These are phyloP conservation scores for Naganishia friedmannii DNA, from an alignment of 768 basidiomycete species.

Conservation along the genomic window DNA sequence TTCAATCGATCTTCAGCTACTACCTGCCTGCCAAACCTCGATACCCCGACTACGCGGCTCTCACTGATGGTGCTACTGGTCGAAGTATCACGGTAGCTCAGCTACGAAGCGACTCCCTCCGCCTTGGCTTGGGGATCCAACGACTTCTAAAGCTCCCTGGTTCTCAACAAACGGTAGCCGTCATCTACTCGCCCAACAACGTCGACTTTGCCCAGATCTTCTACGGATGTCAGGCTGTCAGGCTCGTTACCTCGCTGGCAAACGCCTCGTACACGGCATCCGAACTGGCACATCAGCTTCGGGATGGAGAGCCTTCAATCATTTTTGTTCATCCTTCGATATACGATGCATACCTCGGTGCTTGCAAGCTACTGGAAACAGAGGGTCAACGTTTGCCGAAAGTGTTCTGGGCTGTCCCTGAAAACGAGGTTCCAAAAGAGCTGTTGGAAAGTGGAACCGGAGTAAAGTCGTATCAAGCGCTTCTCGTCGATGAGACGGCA, in stretches of 20 bases:
- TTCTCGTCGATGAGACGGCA: background rate
- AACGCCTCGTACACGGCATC: conserved; percentile 67
- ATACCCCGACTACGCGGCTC: conserved; percentile 54
- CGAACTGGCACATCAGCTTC: conserved; percentile 72
- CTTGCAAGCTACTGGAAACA: background rate
- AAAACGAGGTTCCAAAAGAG: background rate
- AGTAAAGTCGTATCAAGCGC: background rate
- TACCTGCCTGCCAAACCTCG: conserved; percentile 15
- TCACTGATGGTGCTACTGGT: conserved; percentile 66
- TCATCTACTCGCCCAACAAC: conserved; percentile 66
- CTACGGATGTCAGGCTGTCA: conserved; percentile 58
- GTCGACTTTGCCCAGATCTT: conserved; percentile 60
- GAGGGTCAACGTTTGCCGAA: background rate
- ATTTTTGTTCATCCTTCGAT: conserved; percentile 66
- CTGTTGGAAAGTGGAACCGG: background rate
- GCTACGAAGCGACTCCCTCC: conserved; percentile 60
- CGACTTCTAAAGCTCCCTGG: conserved; percentile 36
- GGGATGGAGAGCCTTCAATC: conserved; percentile 63
- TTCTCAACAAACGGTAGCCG: conserved; percentile 59
- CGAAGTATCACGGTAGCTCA: conserved; percentile 61
- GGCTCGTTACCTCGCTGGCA: conserved; percentile 67
- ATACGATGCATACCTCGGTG: conserved; percentile 10
- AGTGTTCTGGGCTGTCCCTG: conserved; percentile 11
- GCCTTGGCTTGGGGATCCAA: conserved; percentile 62
- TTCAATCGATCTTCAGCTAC: conserved; percentile 18